These are phyloP conservation scores for Fusarium secorum DNA, from an alignment of 2,329 filamentous ascomycete species.

Conservation along the genomic window DNA sequence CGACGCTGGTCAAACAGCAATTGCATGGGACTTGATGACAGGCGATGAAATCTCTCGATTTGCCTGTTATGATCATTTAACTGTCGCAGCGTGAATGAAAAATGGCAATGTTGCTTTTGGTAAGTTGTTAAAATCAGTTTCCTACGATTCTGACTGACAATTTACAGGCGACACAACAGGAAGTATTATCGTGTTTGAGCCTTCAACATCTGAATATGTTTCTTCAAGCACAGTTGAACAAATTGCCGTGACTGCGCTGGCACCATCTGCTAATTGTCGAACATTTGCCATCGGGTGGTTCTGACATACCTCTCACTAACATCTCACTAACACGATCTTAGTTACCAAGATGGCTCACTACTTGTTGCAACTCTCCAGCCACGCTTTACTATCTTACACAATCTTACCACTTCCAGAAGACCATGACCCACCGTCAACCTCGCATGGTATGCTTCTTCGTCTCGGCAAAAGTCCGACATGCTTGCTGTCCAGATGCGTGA, in stretches of 20 bases:
- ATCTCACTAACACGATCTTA: constrained; percentile 49
- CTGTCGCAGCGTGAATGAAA: constrained; percentile 90
- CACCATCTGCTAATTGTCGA: constrained; percentile 86
- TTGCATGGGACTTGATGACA: constrained; percentile 95
- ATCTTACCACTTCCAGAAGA: constrained; percentile 80
- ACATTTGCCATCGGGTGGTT: constrained; percentile 94
- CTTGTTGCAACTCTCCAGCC: constrained; percentile 89
- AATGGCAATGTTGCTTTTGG: constrained; percentile 98
- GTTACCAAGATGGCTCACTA: constrained; percentile 94
- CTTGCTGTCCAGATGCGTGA: constrained; percentile 90
- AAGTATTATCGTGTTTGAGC: constrained; percentile 93
- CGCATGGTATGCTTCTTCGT: constrained; percentile 95
- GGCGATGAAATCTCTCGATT: constrained; percentile 93
- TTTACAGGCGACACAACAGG: constrained; percentile 84
- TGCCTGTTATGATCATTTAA: constrained; percentile 86
- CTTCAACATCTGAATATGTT: constrained; percentile 89
- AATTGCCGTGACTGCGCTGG: constrained; percentile 92
- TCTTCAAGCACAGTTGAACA: constrained; percentile 89
- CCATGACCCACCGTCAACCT: constrained; percentile 89
- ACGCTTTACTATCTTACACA: constrained; percentile 92
- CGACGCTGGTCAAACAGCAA: constrained; percentile 87
- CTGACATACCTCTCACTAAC: not conserved
- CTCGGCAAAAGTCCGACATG: constrained; percentile 98
- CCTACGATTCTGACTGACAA: constrained; percentile 27
- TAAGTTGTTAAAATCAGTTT: constrained; percentile 54